Percentiles rank a stretch among this genome's conserved stretches.
phyloP scores from a whole-genome alignment of 495 filamentous ascomycete species.

The Podospora bellae-mahoneyi region DNA sequence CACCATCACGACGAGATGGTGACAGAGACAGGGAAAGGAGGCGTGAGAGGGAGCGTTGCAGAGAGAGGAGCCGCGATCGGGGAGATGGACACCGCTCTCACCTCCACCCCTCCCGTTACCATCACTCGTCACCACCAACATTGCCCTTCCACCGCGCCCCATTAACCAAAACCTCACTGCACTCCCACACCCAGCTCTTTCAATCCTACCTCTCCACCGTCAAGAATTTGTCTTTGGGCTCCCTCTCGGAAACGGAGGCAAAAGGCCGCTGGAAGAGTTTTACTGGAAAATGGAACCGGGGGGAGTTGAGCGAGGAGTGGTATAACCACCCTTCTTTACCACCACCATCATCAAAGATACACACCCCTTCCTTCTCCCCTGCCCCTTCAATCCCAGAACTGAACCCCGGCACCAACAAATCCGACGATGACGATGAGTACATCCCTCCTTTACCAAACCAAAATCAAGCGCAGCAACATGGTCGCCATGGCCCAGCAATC shows the following conservation, averaged over 20 bases:
- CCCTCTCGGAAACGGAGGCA: constrained; percentile 64
- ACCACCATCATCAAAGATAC: too few species aligned
- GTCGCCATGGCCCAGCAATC: constrained; percentile 63
- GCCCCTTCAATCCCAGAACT: neutral
- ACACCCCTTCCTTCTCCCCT: neutral
- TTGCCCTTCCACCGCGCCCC: neutral
- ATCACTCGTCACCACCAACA: constrained; percentile 44
- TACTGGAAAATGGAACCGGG: constrained; percentile 86
- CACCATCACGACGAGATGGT: constrained; percentile 14
- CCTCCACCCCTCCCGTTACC: constrained; percentile 11
- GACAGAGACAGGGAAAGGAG: constrained; percentile 7
- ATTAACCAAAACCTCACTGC: constrained; percentile 56
- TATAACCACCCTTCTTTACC: constrained; percentile 60
- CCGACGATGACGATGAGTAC: constrained; percentile 57
- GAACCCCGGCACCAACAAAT: neutral
- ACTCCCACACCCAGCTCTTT: constrained; percentile 66
- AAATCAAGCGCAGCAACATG: neutral
- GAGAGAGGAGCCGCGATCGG: constrained; percentile 12
- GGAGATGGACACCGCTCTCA: constrained; percentile 3
- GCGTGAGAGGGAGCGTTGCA: constrained; percentile 2
- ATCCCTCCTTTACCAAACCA: constrained; percentile 59
- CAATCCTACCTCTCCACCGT: constrained; percentile 82
- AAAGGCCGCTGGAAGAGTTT: constrained; percentile 94
- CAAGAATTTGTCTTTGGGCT: constrained; percentile 64
- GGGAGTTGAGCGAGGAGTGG: constrained; percentile 90